Base-by-base conservation (phyloP, 345 rosid genomes). In the Acer campestre region DNA sequence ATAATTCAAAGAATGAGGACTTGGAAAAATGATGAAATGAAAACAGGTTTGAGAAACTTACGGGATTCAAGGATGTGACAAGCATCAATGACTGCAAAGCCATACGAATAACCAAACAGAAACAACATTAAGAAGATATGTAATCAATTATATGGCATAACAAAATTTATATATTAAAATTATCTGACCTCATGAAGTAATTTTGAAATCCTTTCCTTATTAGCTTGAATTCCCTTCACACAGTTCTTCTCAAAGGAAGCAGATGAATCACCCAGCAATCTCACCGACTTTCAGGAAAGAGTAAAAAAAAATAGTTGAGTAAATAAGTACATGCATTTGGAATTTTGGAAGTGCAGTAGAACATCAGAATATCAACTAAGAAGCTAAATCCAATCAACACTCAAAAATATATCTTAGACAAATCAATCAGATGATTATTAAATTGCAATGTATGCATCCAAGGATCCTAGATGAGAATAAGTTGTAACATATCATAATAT, bases 11-110 rank as follows among this genome's bases (percentile, higher is more conserved):
- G 31, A 12, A 56, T 11, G 29, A 51, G 51, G 31, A 29, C 31
- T 42, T 53, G 25, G 18, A 27, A 25, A 38, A 71, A 78, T 38
- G 23, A 38, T 53, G 75, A 74, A 10, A 64, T 8, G 73, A 17
- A 78, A 18, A 49, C 44, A 23, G 76, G 78, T 65, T 35, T 38
- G 68, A 79, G 65, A 14, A 65, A 81, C 98, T 92, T 85, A 94
- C 99, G 35, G 97, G 99, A 82, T 96, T 96, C 89, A 96, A 86
- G 77, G 98, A 89, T 71, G 99, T 94, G 84, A 96, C 98, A 48
- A 94, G 98, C 99, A 96, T 96, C 62, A 96, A 86, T 23, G 99
- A 96, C 99, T 96, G 88, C 89, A 85, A 76, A 62, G 23, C 51
- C 76, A 64, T 17, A 78, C 64, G 61, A 75, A 82, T 77, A 73